A percentile compares a stretch with the other conserved stretches of the same genome.
These are phyloP conservation scores for Leishmania martiniquensis DNA, from an alignment of 208 protist species.

Conservation along the genomic window DNA sequence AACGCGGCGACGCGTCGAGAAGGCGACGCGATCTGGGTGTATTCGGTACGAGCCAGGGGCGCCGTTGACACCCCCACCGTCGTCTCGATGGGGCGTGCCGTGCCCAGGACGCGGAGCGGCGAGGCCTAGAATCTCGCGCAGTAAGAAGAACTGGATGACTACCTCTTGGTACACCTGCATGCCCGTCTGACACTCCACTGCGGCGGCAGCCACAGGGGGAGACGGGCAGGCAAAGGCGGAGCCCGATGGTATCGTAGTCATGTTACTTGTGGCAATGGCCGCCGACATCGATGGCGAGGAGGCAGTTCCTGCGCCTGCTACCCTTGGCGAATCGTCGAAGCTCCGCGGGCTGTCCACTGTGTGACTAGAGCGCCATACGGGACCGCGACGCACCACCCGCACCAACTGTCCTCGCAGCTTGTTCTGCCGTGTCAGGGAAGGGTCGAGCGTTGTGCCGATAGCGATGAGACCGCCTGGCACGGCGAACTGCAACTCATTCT, in stretches of 20 bases:
- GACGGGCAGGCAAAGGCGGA: neutral
- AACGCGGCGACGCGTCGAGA: conserved; percentile 56
- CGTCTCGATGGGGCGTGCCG: conserved; percentile 32
- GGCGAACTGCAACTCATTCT: conserved; percentile 98
- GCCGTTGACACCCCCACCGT: neutral
- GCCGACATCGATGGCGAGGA: neutral
- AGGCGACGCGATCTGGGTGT: conserved; percentile 9
- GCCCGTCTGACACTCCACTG: neutral
- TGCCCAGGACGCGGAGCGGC: conserved; percentile 23
- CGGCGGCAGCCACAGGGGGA: neutral
- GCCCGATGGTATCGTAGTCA: neutral
- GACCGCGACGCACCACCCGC: conserved; percentile 23
- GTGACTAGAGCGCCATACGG: conserved; percentile 9
- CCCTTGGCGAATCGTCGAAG: neutral
- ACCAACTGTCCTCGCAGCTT: conserved; percentile 97
- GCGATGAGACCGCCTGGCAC: conserved; percentile 99
- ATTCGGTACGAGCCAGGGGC: conserved; percentile 12
- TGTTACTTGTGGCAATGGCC: neutral
- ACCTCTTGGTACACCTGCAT: conserved; percentile 96
- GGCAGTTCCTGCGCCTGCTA: neutral
- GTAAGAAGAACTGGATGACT: conserved; percentile 97
- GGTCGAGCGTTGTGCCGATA: conserved; percentile 99
- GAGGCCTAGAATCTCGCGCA: conserved; percentile 95
- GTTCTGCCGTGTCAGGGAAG: conserved; percentile 98
- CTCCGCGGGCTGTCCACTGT: neutral